Evolutionary conservation across 1,139 yeast species (phyloP), one percentile per base, ranked within the genome.

Genomic region (Kodamaea plutei): DNA sequence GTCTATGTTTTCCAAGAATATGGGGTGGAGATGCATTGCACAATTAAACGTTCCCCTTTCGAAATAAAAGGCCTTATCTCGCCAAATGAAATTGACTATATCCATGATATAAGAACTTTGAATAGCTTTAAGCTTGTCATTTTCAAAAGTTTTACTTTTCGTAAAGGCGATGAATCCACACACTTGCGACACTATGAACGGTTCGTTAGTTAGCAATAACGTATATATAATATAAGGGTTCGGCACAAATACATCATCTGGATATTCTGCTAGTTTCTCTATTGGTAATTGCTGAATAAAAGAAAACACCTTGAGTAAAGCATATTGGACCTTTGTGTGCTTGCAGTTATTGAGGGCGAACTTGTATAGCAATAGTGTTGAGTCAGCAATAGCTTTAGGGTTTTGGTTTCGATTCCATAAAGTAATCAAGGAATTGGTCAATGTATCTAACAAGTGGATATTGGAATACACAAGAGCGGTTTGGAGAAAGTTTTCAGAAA

Each of bases 71-170:
- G 70, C 65, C 45, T 64, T 69, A 39, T 78, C 78, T 41, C 84
- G 59, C 89, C 89, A 82, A 1, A 78, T 38, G 19, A 73, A 61
- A 38, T 80, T 80, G 30, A 83, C 66, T 6, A 73, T 45, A 47
- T 81, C 88, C 64, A 76, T 64, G 6, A 79, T 71, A 36, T 69
- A 73, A 0, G 73, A 57, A 34, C 78, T 77, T 33, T 74, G 79
- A 5, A 69, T 32, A n/a, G 44, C 41, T 25, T 67, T 64, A 17
- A 52, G 44, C 6, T 44, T 39, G 5, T 53, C 50, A 8, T 50
- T 44, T 20, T 44, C 77, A 33, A 54, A 48, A 2, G 37, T 31
- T 29, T 48, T 55, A 18, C 38, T 42, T 39, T 76, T 76, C 28
- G 71, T 54, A 29, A 54, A 54, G 3, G 73, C 58, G 13, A 80